Conservation (phyloP, 768 basidiomycete genomes). For the Rhodotorula taiwanensis region DNA sequence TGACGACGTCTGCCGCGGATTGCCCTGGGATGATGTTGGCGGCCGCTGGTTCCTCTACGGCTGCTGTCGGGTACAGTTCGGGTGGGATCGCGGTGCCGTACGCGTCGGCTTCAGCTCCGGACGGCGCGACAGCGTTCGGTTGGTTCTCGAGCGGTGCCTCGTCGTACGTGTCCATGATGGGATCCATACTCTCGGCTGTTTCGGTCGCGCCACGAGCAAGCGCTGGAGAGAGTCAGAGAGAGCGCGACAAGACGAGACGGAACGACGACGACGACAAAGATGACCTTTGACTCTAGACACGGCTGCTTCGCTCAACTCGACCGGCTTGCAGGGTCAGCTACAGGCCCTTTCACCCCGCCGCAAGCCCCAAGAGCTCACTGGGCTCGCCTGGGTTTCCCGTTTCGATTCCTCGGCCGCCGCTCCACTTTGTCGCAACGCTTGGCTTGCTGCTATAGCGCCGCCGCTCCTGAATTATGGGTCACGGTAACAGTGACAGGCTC, state of each 20-base stretch:
- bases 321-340: too few species aligned
- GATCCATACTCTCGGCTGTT: conserved; percentile 8
- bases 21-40: conserved; percentile 23
- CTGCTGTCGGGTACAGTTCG: conserved; percentile 21
- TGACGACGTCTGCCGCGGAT: conserved; percentile 2
- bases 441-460: not conserved
- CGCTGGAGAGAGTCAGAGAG: not conserved
- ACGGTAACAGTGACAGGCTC: conserved; percentile 48
- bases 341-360: too few species aligned
- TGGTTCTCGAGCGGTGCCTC: conserved; percentile 4
- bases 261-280: too few species aligned
- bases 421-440: too few species aligned
- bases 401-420: too few species aligned
- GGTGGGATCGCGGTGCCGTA: conserved; percentile 11
- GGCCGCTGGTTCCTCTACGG: not conserved
- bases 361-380: too few species aligned
- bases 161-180: conserved; percentile 7
- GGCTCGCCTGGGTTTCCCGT: too few species aligned
- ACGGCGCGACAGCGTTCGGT: conserved; percentile 16
- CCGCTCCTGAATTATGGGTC: not conserved
- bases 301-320: too few species aligned
- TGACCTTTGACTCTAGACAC: too few species aligned
- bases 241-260: not conserved
- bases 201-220: not conserved
- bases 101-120: not conserved